Conservation (phyloP, 2,329 filamentous ascomycete species). For the Claviceps purpurea region DNA sequence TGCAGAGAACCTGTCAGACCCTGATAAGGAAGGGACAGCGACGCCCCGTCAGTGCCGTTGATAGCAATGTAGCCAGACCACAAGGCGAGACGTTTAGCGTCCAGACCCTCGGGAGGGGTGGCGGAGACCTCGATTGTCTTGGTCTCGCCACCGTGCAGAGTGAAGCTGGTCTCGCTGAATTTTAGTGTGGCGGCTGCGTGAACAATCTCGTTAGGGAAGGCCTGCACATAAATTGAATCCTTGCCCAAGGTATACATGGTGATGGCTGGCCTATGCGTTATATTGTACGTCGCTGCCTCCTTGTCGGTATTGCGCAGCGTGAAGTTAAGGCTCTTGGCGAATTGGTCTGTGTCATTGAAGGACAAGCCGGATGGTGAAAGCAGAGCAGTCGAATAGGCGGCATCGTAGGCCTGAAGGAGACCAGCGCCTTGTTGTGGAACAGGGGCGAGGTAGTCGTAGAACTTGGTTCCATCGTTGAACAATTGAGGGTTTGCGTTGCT, state of each 20-base stretch:
- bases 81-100: slow-evolving; percentile 5
- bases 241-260: slow-evolving; percentile 37
- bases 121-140: slow-evolving; percentile 5
- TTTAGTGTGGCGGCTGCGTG: slow-evolving; percentile 23
- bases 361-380: slow-evolving; percentile 43
- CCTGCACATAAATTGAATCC: slow-evolving; percentile 20
- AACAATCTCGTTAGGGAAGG: slow-evolving; percentile 32
- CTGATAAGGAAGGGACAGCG: slow-evolving; percentile 27
- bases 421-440: slow-evolving; percentile 48
- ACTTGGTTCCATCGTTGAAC: slow-evolving; percentile 30
- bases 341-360: slow-evolving; percentile 52
- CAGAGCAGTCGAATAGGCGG: slow-evolving; percentile 38
- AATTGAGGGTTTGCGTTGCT: slow-evolving; percentile 34
- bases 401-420: slow-evolving; percentile 45
- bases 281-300: slow-evolving; percentile 34
- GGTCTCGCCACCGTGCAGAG: slow-evolving; percentile 2
- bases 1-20: slow-evolving; percentile 25
- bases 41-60: slow-evolving; percentile 24
- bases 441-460: slow-evolving; percentile 32
- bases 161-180: slow-evolving; percentile 5
- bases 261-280: slow-evolving; percentile 35
- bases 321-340: slow-evolving; percentile 35
- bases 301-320: slow-evolving; percentile 40
- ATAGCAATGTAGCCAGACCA: slow-evolving; percentile 8
- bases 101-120: neutral